These are phyloP conservation scores for Annona cherimola DNA, from an alignment of 164 flowering plant genomes.

Conservation along the genomic window DNA sequence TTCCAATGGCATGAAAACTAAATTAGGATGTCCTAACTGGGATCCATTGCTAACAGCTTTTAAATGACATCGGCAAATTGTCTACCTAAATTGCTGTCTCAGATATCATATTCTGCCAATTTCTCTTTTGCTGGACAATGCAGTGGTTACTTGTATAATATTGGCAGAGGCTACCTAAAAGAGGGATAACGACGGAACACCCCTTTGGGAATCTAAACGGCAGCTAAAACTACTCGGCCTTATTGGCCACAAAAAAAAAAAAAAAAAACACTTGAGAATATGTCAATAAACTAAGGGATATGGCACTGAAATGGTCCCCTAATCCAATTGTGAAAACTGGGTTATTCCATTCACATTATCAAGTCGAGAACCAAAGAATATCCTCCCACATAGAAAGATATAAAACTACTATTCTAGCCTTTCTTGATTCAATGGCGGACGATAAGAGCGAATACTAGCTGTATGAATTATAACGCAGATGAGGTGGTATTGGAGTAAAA, in stretches of 20 bases:
- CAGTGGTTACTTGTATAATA: background rate
- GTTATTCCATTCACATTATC: background rate
- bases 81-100: background rate
- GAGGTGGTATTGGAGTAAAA: background rate
- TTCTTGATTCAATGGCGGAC: background rate
- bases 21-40: background rate
- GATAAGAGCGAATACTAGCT: background rate
- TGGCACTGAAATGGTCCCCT: background rate
- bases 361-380: background rate
- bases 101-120: background rate
- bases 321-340: background rate
- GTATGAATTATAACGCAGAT: background rate
- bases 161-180: background rate
- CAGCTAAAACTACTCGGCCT: background rate
- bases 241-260: background rate
- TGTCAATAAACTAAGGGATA: background rate
- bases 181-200: background rate
- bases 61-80: background rate
- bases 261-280: background rate
- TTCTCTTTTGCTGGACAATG: background rate
- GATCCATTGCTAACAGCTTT: background rate
- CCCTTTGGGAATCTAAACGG: background rate
- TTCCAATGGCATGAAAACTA: background rate
- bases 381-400: background rate
- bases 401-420: background rate